phyloP scores from a whole-genome alignment of 108 stramenopile genomes.

The Hondaea fermentalgiana region DNA sequence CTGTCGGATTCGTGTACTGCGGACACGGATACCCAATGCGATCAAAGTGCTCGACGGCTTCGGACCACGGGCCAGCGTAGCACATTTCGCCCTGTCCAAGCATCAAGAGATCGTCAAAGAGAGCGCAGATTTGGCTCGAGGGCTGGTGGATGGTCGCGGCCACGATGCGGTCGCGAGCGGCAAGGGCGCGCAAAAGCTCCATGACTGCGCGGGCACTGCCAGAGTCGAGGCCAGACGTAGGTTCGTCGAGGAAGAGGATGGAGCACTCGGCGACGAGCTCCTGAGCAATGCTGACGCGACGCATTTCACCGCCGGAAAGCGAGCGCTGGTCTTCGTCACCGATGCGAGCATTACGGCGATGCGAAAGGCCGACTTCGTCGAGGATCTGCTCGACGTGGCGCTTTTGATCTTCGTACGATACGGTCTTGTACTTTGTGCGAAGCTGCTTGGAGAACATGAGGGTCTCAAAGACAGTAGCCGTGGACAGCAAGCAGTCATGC shows the following conservation, averaged over 20 bases:
- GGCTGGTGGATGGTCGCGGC: constrained; percentile 5
- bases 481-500: background rate
- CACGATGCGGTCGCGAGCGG: background rate
- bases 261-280: background rate
- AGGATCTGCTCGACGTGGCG: background rate
- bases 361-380: background rate
- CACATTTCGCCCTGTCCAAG: background rate
- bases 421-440: background rate
- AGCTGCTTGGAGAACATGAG: constrained; percentile 14
- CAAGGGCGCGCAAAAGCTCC: background rate
- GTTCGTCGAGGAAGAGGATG: background rate
- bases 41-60: background rate
- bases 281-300: background rate
- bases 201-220: background rate
- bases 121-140: background rate
- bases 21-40: background rate
- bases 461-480: constrained; percentile 1
- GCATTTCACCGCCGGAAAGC: background rate
- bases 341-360: background rate
- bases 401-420: background rate
- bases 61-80: background rate
- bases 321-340: background rate
- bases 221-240: background rate
- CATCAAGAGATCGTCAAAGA: background rate
- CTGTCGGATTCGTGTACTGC: background rate